A percentile compares a stretch with the other conserved stretches of the same genome.
These are phyloP conservation scores for Psophocarpus tetragonolobus DNA, from an alignment of 306 rosid species.

Conservation along the genomic window DNA sequence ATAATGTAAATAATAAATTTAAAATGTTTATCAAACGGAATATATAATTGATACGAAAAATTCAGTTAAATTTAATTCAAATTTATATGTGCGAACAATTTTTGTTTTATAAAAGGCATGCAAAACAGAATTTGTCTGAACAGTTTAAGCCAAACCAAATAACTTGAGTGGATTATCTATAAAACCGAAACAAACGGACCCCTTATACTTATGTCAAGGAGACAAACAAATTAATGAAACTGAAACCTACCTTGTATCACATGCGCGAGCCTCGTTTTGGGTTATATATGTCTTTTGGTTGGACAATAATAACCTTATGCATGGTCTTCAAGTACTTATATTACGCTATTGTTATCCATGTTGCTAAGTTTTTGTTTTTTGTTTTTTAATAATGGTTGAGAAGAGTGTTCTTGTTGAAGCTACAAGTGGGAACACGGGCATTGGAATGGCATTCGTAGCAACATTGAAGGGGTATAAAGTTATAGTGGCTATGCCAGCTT, in stretches of 20 bases:
- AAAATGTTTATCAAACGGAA: no score
- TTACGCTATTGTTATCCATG: background rate
- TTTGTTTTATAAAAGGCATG: no score
- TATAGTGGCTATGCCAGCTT: conserved; percentile 59
- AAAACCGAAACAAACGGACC: background rate
- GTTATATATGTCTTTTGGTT: background rate
- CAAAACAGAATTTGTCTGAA: no score
- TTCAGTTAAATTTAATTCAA: no score
- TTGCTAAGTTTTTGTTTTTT: conserved; percentile 11
- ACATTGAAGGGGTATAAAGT: conserved; percentile 69
- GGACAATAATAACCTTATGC: background rate
- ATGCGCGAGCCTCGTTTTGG: background rate
- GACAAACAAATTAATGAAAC: background rate
- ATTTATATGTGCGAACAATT: no score
- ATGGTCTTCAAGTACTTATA: background rate
- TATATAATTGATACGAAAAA: no score
- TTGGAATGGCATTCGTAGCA: conserved; percentile 72
- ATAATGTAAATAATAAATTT: no score
- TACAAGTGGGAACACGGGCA: conserved; percentile 83
- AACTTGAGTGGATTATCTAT: background rate
- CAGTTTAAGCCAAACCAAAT: background rate
- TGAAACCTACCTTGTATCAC: background rate
- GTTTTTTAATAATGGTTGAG: background rate
- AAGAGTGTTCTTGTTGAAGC: conserved; percentile 72
- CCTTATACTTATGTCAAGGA: background rate